These are phyloP conservation scores for Coemansia sp. DNA, from an alignment of 192 early-diverging fungal species.

Conservation along the genomic window DNA sequence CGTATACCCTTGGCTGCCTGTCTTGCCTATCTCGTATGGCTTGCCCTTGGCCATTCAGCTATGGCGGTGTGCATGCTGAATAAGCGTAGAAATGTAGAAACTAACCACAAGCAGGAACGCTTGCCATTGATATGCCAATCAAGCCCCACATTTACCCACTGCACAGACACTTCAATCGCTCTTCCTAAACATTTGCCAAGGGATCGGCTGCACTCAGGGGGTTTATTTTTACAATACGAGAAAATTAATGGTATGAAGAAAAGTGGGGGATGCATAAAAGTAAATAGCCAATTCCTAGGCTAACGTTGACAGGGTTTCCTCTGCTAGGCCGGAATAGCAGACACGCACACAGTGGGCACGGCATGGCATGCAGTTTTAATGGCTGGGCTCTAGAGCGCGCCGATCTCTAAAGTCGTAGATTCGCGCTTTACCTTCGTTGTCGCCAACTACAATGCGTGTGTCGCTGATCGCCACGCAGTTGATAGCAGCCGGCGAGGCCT, in stretches of 20 bases:
- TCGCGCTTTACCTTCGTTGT: constrained; percentile 77
- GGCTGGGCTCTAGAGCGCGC: not conserved
- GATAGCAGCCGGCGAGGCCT: constrained; percentile 68
- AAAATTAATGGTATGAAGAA: not conserved
- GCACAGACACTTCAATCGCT: not conserved
- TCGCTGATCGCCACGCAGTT: constrained; percentile 82
- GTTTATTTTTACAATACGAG: not conserved
- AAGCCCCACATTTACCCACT: not conserved
- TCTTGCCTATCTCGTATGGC: not conserved
- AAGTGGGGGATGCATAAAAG: not conserved
- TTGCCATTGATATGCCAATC: not conserved
- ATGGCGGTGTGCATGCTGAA: not conserved
- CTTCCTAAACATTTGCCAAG: not conserved
- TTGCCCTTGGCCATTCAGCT: not conserved
- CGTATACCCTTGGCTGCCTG: not conserved
- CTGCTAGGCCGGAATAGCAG: not conserved
- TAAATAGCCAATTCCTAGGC: not conserved
- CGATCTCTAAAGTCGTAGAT: constrained; percentile 77
- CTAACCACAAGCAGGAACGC: not conserved
- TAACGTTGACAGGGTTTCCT: not conserved
- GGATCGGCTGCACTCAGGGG: not conserved
- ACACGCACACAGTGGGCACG: not conserved
- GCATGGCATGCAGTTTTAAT: not conserved
- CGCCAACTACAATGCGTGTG: constrained; percentile 81
- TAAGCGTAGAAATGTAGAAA: not conserved